phyloP scores from a whole-genome alignment of 768 basidiomycete genomes.

The Pholiota molesta region DNA sequence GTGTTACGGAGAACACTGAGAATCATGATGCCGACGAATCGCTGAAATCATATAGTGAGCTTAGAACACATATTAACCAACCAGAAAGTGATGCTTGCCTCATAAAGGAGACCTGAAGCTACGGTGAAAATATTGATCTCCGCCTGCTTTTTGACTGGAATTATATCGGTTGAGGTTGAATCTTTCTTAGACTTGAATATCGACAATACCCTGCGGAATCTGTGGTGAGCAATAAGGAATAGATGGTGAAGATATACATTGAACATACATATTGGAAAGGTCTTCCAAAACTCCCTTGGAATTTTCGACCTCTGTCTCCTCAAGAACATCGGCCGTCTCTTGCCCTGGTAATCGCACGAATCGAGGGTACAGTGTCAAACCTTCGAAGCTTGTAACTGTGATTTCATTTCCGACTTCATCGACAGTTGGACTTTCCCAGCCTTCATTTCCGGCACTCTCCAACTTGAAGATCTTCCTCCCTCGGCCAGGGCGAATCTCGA shows the following conservation, averaged over 20 bases:
- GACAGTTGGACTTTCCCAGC: slow-evolving; percentile 81
- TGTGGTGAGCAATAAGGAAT: slow-evolving; percentile 22
- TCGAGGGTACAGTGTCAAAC: slow-evolving; percentile 85
- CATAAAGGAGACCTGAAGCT: slow-evolving; percentile 94
- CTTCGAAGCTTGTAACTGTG: slow-evolving; percentile 88
- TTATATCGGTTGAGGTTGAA: slow-evolving; percentile 23
- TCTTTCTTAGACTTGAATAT: slow-evolving; percentile 40
- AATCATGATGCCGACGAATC: slow-evolving; percentile 98
- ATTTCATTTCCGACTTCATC: slow-evolving; percentile 73
- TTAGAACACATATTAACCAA: not conserved
- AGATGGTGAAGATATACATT: not conserved
- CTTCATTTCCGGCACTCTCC: slow-evolving; percentile 87
- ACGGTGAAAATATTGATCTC: slow-evolving; percentile 99
- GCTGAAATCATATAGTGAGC: slow-evolving; percentile 44
- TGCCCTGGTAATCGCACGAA: slow-evolving; percentile 71
- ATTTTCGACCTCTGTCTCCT: slow-evolving; percentile 38
- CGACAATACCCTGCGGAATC: slow-evolving; percentile 42
- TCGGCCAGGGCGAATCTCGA: slow-evolving; percentile 82
- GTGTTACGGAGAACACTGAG: slow-evolving; percentile 95
- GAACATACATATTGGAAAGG: slow-evolving; percentile 52
- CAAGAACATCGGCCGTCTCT: slow-evolving; percentile 83
- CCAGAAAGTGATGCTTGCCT: slow-evolving; percentile 52
- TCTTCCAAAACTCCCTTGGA: slow-evolving; percentile 46
- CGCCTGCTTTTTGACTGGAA: slow-evolving; percentile 54
- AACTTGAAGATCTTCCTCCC: slow-evolving; percentile 80